Base-by-base conservation (phyloP, 2,329 filamentous ascomycete genomes). In the Ciborinia camelliae region DNA sequence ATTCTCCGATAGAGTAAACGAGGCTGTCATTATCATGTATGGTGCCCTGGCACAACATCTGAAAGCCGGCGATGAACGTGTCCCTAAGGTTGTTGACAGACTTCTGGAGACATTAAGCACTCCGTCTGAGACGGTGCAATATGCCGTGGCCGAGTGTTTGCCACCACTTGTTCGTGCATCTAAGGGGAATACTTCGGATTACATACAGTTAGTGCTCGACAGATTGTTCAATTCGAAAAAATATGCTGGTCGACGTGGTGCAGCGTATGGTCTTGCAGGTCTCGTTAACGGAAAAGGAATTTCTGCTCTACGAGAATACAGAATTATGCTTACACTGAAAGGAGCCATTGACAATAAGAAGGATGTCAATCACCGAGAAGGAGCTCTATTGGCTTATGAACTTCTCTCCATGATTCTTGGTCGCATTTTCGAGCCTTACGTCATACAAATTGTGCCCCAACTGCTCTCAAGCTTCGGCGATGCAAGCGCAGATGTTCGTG, bases 11-110 rank as follows among this genome's bases (percentile, higher is more conserved):
- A 86, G 92, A 66, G 90, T 98, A 68, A 97, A 97, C 71, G 95
- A 99, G 78, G 95, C 96, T 23, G 93, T 99, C 61, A 93, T 99
- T 71, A 95, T 99, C 71, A 89, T 99, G 76, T 99, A 99, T 72
- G 95, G 95, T 75, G 94, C 96, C 60, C 80, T 99, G 45, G 95
- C 93, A 51, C 87, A 91, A 60, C 95, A 99, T 80, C 80, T 99
- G 66, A 86, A 90, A 70, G 78, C 87, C 9, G 92, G 92, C n/a
- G 95, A 99, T 76, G 79, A 86, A 69, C 93, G 96, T 72, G 86
- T 98, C 57, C 92, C 93, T 0, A 87, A 90, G 64, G 95, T 99
- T 53, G 88, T 99, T 59, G 89, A 94, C 71, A 87, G 92, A 68
- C 82, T 99, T 28, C 82, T 99, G 64, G 86, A 87, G 28, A 97